These are phyloP conservation scores for Maudiozyma bulderi DNA, from an alignment of 805 yeast species.

Conservation along the genomic window DNA sequence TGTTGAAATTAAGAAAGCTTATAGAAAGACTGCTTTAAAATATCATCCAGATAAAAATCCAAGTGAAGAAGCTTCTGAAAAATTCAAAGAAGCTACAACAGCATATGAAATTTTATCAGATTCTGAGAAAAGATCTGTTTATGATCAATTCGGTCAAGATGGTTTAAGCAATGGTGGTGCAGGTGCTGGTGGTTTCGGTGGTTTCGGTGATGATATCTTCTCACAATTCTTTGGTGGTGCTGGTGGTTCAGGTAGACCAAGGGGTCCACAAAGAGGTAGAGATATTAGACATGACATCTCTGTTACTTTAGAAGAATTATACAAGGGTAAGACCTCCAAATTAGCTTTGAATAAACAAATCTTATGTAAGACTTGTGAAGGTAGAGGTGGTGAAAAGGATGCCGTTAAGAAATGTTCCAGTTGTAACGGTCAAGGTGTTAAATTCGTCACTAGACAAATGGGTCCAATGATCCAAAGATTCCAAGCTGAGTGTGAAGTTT, in stretches of 20 bases:
- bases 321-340: constrained; percentile 88
- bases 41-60: constrained; percentile 75
- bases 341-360: constrained; percentile 89
- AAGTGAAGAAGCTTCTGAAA: constrained; percentile 86
- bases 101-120: constrained; percentile 88
- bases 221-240: constrained; percentile 77
- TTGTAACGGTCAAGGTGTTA: constrained; percentile 89
- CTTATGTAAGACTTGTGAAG: constrained; percentile 80
- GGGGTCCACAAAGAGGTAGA: constrained; percentile 81
- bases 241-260: constrained; percentile 53
- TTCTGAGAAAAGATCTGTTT: constrained; percentile 75
- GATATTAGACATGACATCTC: constrained; percentile 84
- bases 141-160: constrained; percentile 88
- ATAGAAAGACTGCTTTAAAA: constrained; percentile 71
- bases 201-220: constrained; percentile 32
- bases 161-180: constrained; percentile 72
- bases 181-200: constrained; percentile 57
- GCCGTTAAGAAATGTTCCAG: constrained; percentile 75
- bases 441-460: constrained; percentile 92
- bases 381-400: constrained; percentile 93
- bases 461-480: constrained; percentile 98
- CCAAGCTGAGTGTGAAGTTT: constrained; percentile 87
- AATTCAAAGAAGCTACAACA: constrained; percentile 80
- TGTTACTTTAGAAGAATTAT: constrained; percentile 86
- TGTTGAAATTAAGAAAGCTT: constrained; percentile 68